Evolutionary conservation across 345 rosid species (phyloP).

Genomic region (Adansonia digitata): DNA sequence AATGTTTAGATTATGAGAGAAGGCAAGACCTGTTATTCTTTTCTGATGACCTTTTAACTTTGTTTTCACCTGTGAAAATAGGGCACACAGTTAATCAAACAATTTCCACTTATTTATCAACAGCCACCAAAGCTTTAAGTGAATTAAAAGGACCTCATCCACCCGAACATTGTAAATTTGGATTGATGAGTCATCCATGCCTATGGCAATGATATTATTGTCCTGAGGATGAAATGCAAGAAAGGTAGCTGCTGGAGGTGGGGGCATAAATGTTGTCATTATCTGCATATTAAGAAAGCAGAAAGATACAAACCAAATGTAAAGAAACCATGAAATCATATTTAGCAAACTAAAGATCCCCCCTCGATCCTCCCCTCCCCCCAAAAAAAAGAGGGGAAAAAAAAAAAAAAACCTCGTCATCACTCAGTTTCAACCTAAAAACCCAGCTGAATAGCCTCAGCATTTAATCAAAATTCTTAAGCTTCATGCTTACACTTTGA

Average conservation of each 20-base stretch:
- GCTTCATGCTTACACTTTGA: background rate
- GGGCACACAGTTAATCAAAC: background rate
- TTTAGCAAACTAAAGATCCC: background rate
- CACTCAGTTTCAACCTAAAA: background rate
- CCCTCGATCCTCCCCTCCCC: background rate
- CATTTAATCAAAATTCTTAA: background rate
- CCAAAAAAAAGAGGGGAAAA: background rate
- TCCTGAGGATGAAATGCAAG: constrained; percentile 75
- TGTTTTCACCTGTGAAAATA: constrained; percentile 47
- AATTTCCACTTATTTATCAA: constrained; percentile 2
- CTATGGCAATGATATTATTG: constrained; percentile 73
- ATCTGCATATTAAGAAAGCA: constrained; percentile 40
- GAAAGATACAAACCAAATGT: background rate
- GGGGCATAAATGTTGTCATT: constrained; percentile 75
- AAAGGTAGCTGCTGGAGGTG: constrained; percentile 80
- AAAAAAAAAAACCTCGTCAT: background rate
- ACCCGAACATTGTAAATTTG: constrained; percentile 60
- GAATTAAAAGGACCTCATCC: constrained; percentile 47
- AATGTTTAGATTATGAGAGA: constrained; percentile 60
- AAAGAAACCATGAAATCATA: background rate
- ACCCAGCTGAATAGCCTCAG: background rate
- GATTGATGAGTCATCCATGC: constrained; percentile 77
- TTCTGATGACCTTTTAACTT: constrained; percentile 80
- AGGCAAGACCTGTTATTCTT: constrained; percentile 86
- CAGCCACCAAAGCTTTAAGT: constrained; percentile 11